phyloP scores from a whole-genome alignment of 768 basidiomycete genomes.

The Obba rivulosa region DNA sequence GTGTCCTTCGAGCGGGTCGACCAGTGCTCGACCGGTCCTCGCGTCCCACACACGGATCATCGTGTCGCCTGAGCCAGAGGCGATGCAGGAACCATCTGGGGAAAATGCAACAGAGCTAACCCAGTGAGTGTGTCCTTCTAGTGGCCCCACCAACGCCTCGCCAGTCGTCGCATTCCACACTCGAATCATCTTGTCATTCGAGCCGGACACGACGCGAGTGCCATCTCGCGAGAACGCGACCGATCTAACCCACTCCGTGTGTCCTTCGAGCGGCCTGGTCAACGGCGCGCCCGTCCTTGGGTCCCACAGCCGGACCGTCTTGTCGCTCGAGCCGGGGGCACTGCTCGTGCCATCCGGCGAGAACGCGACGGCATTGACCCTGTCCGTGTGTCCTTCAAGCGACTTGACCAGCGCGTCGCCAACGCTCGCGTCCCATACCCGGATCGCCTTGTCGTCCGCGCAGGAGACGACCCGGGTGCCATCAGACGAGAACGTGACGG shows the following conservation, averaged over 20 bases:
- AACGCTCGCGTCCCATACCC: constrained; percentile 18
- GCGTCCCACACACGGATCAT: too few species aligned
- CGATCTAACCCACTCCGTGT: constrained; percentile 6
- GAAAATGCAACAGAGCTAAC: too few species aligned
- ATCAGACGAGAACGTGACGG: constrained; percentile 39
- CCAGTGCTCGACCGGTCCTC: constrained; percentile 5
- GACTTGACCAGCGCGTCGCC: constrained; percentile 8
- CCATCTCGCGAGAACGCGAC: constrained; percentile 26
- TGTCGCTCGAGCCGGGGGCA: too few species aligned
- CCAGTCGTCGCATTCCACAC: too few species aligned
- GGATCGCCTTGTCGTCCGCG: too few species aligned
- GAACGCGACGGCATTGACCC: constrained; percentile 31
- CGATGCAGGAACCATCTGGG: too few species aligned
- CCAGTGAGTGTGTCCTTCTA: too few species aligned
- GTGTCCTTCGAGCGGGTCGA: not conserved
- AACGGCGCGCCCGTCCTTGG: constrained; percentile 2
- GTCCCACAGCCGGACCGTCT: too few species aligned
- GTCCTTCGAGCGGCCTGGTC: constrained; percentile 1
- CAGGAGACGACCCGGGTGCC: constrained; percentile 38
- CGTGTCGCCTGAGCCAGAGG: too few species aligned
- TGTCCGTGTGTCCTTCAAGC: constrained; percentile 18
- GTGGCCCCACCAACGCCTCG: too few species aligned
- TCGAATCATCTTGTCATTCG: too few species aligned
- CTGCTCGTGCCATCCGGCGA: constrained; percentile 38
- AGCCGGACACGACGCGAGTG: constrained; percentile 23